Evolutionary conservation across 768 basidiomycete genomes (phyloP).

Genomic region (Sarcodon sp.): DNA sequence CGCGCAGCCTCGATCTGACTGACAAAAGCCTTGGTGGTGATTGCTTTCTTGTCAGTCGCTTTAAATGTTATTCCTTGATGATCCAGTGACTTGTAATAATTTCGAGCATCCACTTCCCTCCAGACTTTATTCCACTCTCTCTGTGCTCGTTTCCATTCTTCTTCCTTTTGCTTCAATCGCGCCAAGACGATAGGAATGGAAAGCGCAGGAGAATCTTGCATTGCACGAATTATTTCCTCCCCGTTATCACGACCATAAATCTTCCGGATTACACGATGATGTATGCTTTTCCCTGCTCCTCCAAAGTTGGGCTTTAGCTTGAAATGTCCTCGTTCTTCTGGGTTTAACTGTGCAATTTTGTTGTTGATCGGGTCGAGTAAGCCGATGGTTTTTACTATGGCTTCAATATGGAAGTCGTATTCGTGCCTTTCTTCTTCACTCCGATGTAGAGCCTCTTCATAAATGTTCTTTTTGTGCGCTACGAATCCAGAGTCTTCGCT

Average conservation of each 20-base stretch:
- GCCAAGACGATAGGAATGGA: constrained; percentile 85
- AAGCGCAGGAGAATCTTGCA: constrained; percentile 85
- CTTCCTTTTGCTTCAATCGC: constrained; percentile 91
- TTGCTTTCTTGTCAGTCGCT: constrained; percentile 76
- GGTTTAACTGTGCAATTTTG: constrained; percentile 68
- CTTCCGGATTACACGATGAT: constrained; percentile 92
- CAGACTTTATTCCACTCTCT: constrained; percentile 99
- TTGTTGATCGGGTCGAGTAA: constrained; percentile 86
- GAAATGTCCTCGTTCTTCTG: constrained; percentile 70
- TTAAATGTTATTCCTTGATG: constrained; percentile 91
- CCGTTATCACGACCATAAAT: constrained; percentile 87
- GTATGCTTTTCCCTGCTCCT: constrained; percentile 75
- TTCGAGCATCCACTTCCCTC: constrained; percentile 91
- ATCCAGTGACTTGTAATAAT: constrained; percentile 88
- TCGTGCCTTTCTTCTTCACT: constrained; percentile 98
- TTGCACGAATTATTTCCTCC: constrained; percentile 66
- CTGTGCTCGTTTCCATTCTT: constrained; percentile 96
- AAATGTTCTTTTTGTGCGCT: constrained; percentile 87
- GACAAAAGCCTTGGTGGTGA: constrained; percentile 64
- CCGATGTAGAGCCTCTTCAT: constrained; percentile 92
- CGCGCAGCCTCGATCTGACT: constrained; percentile 76
- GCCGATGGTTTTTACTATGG: constrained; percentile 80
- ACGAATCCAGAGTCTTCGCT: constrained; percentile 90
- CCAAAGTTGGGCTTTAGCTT: constrained; percentile 85
- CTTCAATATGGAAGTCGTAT: constrained; percentile 98